Conservation (phyloP, 495 filamentous ascomycete species). For the Aspergillus nanangensis region DNA sequence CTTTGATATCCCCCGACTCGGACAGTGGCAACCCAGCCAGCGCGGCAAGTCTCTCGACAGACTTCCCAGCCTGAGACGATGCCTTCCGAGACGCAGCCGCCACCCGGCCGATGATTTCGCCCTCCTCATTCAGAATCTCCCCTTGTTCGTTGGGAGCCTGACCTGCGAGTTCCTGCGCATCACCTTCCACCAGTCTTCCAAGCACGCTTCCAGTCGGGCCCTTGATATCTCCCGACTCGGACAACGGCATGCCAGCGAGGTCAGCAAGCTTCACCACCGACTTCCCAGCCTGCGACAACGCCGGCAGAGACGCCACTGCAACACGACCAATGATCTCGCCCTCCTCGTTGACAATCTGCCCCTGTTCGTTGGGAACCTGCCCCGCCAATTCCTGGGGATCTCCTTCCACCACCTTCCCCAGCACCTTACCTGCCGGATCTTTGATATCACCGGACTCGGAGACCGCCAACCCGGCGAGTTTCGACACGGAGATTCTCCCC, state of each 20-base stretch:
- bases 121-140: slow-evolving; percentile 29
- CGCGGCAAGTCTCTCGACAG: no score
- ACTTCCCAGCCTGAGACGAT: no score
- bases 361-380: no score
- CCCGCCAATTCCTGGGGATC: not conserved
- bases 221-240: not conserved
- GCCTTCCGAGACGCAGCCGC: not conserved
- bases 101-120: slow-evolving; percentile 12
- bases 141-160: not conserved
- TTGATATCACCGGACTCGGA: not conserved
- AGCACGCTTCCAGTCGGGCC: slow-evolving; percentile 8
- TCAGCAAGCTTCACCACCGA: no score
- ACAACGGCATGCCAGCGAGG: not conserved
- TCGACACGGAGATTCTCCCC: slow-evolving; percentile 8
- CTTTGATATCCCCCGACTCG: no score
- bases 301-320: no score
- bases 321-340: slow-evolving; percentile 23
- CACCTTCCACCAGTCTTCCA: slow-evolving; percentile 13
- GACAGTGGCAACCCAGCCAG: no score
- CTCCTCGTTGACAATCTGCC: slow-evolving; percentile 25
- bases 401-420: slow-evolving; percentile 13
- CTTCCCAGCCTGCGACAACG: no score
- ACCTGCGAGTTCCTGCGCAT: not conserved
- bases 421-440: slow-evolving; percentile 2
- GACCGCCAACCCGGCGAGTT: not conserved